Evolutionary conservation across 2,329 filamentous ascomycete species (phyloP).

Genomic region (Colletotrichum cuscutae): DNA sequence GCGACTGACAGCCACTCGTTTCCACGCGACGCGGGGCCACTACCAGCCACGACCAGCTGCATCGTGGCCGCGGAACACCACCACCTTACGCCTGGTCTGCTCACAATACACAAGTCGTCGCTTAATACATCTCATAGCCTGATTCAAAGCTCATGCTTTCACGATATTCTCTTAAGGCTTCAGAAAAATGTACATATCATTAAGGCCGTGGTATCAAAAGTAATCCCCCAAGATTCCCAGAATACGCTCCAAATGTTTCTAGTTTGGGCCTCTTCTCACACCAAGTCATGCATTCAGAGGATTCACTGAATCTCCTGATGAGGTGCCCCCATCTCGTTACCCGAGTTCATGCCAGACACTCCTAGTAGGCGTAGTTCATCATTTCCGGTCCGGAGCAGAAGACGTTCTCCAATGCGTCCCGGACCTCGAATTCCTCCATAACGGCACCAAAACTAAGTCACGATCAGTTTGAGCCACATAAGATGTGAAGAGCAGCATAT

Average conservation of each 20-base stretch:
- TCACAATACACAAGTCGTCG: neutral
- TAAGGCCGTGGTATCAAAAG: conserved; percentile 25
- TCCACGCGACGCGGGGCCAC: conserved; percentile 23
- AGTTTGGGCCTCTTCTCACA: neutral
- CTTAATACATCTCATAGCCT: neutral
- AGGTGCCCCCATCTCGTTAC: neutral
- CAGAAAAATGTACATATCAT: neutral
- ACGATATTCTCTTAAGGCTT: neutral
- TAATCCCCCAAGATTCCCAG: neutral
- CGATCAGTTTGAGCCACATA: conserved; percentile 12
- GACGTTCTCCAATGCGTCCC: conserved; percentile 80
- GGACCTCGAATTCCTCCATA: conserved; percentile 75
- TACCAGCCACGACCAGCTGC: conserved; percentile 9
- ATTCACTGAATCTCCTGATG: neutral
- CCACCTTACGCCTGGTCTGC: neutral
- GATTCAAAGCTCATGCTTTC: neutral
- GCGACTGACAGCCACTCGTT: conserved; percentile 21
- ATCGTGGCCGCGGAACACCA: neutral
- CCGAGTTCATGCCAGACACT: neutral
- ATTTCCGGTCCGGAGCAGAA: conserved; percentile 54
- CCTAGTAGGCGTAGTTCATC: conserved; percentile 18
- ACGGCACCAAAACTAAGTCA: conserved; percentile 68
- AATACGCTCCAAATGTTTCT: conserved; percentile 12
- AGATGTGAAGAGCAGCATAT: neutral
- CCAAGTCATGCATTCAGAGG: neutral